Conservation (phyloP, 2,329 filamentous ascomycete genomes). For the Dichotomopilus funicola region DNA sequence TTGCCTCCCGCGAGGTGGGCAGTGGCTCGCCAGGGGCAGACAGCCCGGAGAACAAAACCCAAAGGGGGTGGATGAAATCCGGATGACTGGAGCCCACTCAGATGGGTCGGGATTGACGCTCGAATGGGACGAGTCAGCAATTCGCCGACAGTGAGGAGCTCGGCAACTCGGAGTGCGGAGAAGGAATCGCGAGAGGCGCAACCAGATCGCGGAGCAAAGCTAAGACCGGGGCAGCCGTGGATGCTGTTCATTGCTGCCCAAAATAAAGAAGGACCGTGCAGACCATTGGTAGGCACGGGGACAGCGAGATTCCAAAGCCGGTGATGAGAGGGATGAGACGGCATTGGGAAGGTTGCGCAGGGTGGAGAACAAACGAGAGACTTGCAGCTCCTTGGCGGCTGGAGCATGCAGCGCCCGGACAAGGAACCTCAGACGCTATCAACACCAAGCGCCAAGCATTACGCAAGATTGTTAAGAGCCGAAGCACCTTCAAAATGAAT, state of each 20-base stretch:
- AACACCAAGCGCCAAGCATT: not conserved
- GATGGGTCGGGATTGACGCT: conserved; percentile 4
- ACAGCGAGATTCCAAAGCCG: not conserved
- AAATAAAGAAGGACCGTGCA: not conserved
- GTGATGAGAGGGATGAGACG: not conserved
- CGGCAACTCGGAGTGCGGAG: not conserved
- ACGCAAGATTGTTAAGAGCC: too few species aligned
- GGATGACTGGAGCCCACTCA: not conserved
- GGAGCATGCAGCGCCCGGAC: not conserved
- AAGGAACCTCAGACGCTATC: not conserved
- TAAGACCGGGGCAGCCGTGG: not conserved
- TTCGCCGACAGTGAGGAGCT: not conserved
- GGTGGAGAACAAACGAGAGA: not conserved
- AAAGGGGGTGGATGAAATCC: not conserved
- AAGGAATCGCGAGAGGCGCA: not conserved
- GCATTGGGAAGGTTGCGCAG: not conserved
- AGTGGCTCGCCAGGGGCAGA: not conserved
- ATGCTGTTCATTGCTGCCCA: not conserved
- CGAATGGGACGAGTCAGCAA: conserved; percentile 14
- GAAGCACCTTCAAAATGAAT: too few species aligned
- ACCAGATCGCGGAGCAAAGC: conserved; percentile 3
- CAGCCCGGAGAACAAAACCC: conserved; percentile 5
- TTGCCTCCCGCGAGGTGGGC: not conserved
- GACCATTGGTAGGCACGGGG: not conserved
- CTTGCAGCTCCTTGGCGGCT: not conserved